Evolutionary conservation across 345 rosid genomes (phyloP), one percentile per base, ranked within the genome.

Genomic region (Draba incana): DNA sequence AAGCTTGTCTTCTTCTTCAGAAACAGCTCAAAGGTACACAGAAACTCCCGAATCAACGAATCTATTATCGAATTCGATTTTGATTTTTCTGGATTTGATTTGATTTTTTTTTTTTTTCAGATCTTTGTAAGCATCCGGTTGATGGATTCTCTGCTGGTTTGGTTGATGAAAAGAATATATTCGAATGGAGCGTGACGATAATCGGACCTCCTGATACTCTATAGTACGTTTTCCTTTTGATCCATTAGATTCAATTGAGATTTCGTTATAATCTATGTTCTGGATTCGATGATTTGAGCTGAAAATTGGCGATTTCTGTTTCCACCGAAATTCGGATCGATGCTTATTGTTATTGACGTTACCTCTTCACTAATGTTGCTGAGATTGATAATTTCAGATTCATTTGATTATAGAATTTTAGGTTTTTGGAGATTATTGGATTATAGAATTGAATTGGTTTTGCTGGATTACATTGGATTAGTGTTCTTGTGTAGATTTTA

Each of bases 121-220:
- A 93, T 93, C 99, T 93, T 74, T 93, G 99, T 64, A 90, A 85
- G 79, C 79, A 88, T 62, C 99, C 99, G 1, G 99, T 93, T 37
- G 95, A 92, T 78, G 99, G 97, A 25, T 93, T 93, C 86, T 93
- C 98, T 10, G 98, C 98, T 30, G 98, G 98, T 51, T 53, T 93
- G 78, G 91, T 93, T 24, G 98, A 93, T 53, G 98, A 93, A 72
- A 86, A 45, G 56, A 93, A 93, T 79, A 75, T 93, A 62, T 93
- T 93, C 71, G 98, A 93, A 81, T 93, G 98, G 98, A 81, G 86
- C 57, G 98, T 93, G 15, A 85, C 96, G 4, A 80, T 93, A 51
- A 93, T 93, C 66, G 98, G 98, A 45, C 98, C 98, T 12, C 96
- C 98, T n/a, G 98, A 93, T 60, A 93, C 98, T 16, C 89, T 93